Percentiles rank a stretch among this genome's conserved stretches.
These are phyloP conservation scores for Tripterygium wilfordii DNA, from an alignment of 177 flowering plant species.

Conservation along the genomic window DNA sequence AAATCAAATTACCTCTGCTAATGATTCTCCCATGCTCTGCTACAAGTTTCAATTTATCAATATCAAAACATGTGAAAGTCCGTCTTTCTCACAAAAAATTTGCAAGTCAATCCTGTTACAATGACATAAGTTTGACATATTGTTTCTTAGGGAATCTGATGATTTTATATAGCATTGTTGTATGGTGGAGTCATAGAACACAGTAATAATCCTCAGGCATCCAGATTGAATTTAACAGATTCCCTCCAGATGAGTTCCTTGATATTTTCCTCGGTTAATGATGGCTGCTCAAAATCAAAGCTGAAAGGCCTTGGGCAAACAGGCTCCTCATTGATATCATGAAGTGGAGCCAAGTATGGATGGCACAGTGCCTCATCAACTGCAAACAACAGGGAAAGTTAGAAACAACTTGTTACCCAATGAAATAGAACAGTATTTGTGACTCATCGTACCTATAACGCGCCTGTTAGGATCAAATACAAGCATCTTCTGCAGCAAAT, in stretches of 20 bases:
- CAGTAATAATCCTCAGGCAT: constrained; percentile 26
- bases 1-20: too few relatives aligned
- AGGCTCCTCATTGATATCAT: constrained; percentile 87
- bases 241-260: constrained; percentile 94
- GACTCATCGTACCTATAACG: constrained; percentile 68
- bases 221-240: constrained; percentile 73
- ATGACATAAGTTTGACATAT: neutral
- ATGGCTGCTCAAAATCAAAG: constrained; percentile 87
- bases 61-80: too few relatives aligned
- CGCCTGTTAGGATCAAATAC: constrained; percentile 86
- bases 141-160: neutral
- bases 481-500: constrained; percentile 90
- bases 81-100: too few relatives aligned
- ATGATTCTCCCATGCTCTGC: too few relatives aligned
- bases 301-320: constrained; percentile 68
- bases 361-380: constrained; percentile 87
- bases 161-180: neutral
- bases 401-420: neutral
- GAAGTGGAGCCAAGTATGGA: constrained; percentile 85
- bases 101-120: too few relatives aligned
- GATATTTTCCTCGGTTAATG: constrained; percentile 84
- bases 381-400: constrained; percentile 25
- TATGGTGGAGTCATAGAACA: neutral
- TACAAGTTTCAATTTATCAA: too few relatives aligned
- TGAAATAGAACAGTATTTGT: too few relatives aligned